phyloP scores from a whole-genome alignment of 2,329 filamentous ascomycete species.

The Rutstroemia sp. region DNA sequence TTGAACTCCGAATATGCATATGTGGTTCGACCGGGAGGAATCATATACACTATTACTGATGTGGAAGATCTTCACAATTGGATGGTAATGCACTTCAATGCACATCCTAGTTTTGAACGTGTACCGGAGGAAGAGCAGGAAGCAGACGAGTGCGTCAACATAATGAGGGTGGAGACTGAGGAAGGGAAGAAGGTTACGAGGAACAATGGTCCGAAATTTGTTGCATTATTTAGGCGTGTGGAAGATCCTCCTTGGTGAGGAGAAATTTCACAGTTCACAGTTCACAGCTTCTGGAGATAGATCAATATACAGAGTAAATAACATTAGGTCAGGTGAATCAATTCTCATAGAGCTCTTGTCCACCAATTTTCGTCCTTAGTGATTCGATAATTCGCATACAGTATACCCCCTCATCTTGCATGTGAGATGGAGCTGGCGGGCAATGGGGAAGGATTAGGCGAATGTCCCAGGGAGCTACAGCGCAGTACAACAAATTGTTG shows the following conservation, averaged over 20 bases:
- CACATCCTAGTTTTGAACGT: slow-evolving; percentile 71
- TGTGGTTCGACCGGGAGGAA: slow-evolving; percentile 71
- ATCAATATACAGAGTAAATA: background rate
- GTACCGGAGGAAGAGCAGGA: slow-evolving; percentile 61
- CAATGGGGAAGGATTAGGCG: slow-evolving; percentile 15
- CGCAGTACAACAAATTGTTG: background rate
- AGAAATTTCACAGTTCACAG: no score
- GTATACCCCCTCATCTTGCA: background rate
- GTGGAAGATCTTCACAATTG: slow-evolving; percentile 89
- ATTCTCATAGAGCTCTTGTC: background rate
- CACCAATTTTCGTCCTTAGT: no score
- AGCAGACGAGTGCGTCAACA: slow-evolving; percentile 60
- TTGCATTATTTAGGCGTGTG: slow-evolving; percentile 76
- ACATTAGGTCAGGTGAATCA: background rate
- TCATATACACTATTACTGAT: slow-evolving; percentile 95
- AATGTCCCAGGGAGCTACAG: slow-evolving; percentile 9
- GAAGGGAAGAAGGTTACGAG: slow-evolving; percentile 95
- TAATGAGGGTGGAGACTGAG: slow-evolving; percentile 82
- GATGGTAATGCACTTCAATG: slow-evolving; percentile 84
- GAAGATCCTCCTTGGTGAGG: slow-evolving; percentile 44
- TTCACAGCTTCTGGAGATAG: background rate
- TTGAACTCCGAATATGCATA: slow-evolving; percentile 93
- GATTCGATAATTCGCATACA: background rate
- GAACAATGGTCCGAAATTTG: slow-evolving; percentile 84
- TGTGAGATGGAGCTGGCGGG: background rate